phyloP scores from a whole-genome alignment of 1,284 basidiomycete genomes.

The Sanghuangporus weigelae region DNA sequence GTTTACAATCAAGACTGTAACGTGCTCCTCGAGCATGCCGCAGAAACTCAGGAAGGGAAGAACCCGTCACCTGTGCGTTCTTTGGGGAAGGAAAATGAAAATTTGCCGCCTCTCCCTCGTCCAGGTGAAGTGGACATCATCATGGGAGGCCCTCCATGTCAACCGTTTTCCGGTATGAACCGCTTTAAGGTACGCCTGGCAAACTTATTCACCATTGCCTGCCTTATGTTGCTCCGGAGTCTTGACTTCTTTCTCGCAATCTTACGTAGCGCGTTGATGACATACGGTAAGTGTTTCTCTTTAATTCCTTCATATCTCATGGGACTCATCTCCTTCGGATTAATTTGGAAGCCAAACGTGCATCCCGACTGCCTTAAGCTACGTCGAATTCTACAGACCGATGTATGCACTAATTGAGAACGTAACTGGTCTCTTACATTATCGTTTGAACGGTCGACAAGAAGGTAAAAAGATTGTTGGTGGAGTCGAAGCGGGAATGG shows the following conservation, averaged over 20 bases:
- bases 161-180: slow-evolving; percentile 61
- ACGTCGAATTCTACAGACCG: slow-evolving; percentile 62
- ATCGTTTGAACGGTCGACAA: slow-evolving; percentile 33
- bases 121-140: slow-evolving; percentile 63
- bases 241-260: neutral
- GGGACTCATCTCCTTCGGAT: neutral
- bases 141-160: slow-evolving; percentile 69
- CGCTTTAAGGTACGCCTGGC: slow-evolving; percentile 41
- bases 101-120: slow-evolving; percentile 45
- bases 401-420: slow-evolving; percentile 66
- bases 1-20: slow-evolving; percentile 66
- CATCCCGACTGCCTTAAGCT: slow-evolving; percentile 66
- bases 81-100: slow-evolving; percentile 32
- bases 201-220: neutral
- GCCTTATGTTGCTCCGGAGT: slow-evolving; percentile 1
- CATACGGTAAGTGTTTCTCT: slow-evolving; percentile 36
- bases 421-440: slow-evolving; percentile 51
- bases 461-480: slow-evolving; percentile 23
- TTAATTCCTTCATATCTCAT: neutral
- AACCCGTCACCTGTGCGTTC: neutral
- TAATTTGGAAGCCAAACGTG: slow-evolving; percentile 45
- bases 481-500: slow-evolving; percentile 48
- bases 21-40: slow-evolving; percentile 50
- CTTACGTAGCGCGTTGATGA: slow-evolving; percentile 49
- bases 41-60: slow-evolving; percentile 29